These are phyloP conservation scores for Chlamydomonas applanata DNA, from an alignment of 139 green algal genomes.

Conservation along the genomic window DNA sequence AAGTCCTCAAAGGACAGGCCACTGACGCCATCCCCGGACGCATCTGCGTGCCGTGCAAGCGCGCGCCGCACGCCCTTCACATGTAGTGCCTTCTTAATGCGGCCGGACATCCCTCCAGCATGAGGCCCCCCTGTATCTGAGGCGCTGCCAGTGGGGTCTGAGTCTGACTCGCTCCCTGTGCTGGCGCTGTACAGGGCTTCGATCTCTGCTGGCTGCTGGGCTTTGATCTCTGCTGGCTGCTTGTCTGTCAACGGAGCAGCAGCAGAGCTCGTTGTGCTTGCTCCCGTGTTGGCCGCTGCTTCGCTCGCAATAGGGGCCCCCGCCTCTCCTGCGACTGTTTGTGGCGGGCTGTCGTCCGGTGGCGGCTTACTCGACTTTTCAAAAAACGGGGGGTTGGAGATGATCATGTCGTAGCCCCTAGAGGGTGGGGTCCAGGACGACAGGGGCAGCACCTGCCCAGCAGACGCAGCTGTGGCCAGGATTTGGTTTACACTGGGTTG, in stretches of 20 bases:
- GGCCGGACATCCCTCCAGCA: neutral
- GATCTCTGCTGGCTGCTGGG: no score
- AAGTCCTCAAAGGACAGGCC: conserved; percentile 32
- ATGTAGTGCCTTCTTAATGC: no score
- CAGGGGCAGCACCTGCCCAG: no score
- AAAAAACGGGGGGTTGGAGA: conserved; percentile 57
- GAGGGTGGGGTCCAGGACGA: neutral
- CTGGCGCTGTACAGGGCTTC: no score
- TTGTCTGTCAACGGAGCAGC: neutral
- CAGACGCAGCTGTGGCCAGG: no score
- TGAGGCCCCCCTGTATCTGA: no score
- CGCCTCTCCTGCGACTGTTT: neutral
- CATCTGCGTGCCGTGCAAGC: conserved; percentile 39
- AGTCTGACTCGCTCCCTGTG: no score
- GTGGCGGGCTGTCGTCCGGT: neutral
- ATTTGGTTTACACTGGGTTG: no score
- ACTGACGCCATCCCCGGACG: neutral
- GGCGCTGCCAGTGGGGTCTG: no score
- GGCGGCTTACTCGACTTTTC: conserved; percentile 35
- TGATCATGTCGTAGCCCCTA: conserved; percentile 37
- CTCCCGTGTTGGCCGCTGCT: no score
- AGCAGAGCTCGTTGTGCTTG: no score
- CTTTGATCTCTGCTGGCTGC: neutral
- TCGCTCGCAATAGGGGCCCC: no score
- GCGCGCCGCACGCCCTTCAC: conserved; percentile 9